Conservation (phyloP, 345 rosid genomes). For the Salix viminalis region DNA sequence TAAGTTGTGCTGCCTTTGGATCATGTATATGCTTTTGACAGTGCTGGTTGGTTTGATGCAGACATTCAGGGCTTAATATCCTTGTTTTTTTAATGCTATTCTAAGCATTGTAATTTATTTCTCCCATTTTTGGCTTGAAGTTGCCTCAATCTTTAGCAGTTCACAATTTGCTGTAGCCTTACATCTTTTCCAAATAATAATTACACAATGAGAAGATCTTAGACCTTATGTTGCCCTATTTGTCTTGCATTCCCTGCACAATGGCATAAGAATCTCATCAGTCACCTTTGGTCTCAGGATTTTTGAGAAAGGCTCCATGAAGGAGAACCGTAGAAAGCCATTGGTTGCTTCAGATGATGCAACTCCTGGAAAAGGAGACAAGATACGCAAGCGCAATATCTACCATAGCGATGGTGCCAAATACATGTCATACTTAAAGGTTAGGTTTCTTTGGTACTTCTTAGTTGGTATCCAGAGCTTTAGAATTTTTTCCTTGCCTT, state of each 20-base stretch:
- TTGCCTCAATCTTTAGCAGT: not conserved
- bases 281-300: constrained; percentile 40
- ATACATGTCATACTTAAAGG: constrained; percentile 95
- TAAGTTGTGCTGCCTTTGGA: not conserved
- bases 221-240: not conserved
- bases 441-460: constrained; percentile 28
- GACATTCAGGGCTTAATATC: not conserved
- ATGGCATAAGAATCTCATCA: constrained; percentile 13
- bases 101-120: not conserved
- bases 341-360: constrained; percentile 37
- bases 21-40: not conserved
- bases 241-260: not conserved
- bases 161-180: not conserved
- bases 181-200: not conserved
- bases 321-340: constrained; percentile 39
- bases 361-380: constrained; percentile 43
- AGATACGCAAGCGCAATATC: constrained; percentile 44
- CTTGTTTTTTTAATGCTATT: not conserved
- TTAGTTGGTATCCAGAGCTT: constrained; percentile 5
- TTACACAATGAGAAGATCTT: not conserved
- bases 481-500: constrained; percentile 1
- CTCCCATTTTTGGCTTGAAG: not conserved
- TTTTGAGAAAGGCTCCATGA: constrained; percentile 29
- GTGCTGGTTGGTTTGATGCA: not conserved
- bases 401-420: constrained; percentile 64